These are phyloP conservation scores for Penicillium dipodomyicola DNA, from an alignment of 495 filamentous ascomycete species.

Conservation along the genomic window DNA sequence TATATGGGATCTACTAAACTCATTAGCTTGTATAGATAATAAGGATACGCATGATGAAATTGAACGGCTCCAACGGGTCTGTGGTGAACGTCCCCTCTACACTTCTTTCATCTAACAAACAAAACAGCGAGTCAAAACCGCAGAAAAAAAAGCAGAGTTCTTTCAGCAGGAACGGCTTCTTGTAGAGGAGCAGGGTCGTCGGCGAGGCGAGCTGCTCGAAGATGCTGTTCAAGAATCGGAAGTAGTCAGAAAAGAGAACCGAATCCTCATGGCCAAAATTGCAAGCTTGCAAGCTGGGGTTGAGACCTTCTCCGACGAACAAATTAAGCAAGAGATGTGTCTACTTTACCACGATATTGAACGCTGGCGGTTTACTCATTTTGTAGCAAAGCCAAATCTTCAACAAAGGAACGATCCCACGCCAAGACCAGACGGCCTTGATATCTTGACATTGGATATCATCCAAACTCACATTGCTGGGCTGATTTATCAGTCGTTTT, in stretches of 20 bases:
- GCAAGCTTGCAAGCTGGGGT: background rate
- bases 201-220: background rate
- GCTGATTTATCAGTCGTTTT: slow-evolving; percentile 2
- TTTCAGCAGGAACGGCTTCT: background rate
- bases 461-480: background rate
- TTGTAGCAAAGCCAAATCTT: background rate
- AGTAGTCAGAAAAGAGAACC: background rate
- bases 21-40: background rate
- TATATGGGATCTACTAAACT: background rate
- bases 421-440: background rate
- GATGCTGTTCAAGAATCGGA: background rate
- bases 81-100: background rate
- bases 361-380: background rate
- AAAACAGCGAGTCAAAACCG: background rate
- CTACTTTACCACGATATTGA: slow-evolving; percentile 5
- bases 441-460: background rate
- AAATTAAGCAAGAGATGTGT: background rate
- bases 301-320: background rate
- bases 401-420: background rate
- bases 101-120: background rate
- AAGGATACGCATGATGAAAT: background rate
- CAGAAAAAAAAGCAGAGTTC: background rate
- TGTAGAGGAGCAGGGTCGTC: slow-evolving; percentile 4
- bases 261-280: background rate
- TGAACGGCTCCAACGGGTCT: background rate